Conservation (phyloP, 768 basidiomycete species). For the Rhizopogon salebrosus region DNA sequence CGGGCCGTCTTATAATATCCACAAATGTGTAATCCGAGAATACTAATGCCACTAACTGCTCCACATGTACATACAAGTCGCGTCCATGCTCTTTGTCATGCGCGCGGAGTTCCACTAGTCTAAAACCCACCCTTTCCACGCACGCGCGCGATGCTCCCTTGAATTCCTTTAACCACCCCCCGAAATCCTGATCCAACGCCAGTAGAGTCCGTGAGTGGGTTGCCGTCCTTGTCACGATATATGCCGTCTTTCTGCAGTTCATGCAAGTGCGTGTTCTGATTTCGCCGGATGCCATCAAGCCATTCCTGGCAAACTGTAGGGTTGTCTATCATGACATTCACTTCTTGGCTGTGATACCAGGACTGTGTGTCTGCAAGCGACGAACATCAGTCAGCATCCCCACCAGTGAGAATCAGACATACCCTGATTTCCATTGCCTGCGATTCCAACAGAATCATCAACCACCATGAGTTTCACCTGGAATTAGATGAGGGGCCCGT, state of each 20-base stretch:
- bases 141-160: conserved; percentile 37
- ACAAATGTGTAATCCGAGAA: neutral
- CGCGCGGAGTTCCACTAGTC: neutral
- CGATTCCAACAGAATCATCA: conserved; percentile 60
- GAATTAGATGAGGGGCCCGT: neutral
- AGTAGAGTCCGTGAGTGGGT: conserved; percentile 32
- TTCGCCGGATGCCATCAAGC: conserved; percentile 46
- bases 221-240: conserved; percentile 49
- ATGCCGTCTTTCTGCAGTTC: conserved; percentile 43
- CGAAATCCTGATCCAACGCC: conserved; percentile 31
- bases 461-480: conserved; percentile 62
- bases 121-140: conserved; percentile 38
- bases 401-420: conserved; percentile 2
- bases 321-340: conserved; percentile 61
- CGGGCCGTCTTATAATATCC: neutral
- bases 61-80: no score
- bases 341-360: conserved; percentile 71
- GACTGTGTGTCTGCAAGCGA: conserved; percentile 48
- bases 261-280: conserved; percentile 54
- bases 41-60: neutral
- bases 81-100: neutral
- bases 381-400: neutral
- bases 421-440: conserved; percentile 70
- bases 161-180: conserved; percentile 37
- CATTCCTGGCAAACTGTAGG: conserved; percentile 48